Evolutionary conservation across 2,329 filamentous ascomycete genomes (phyloP), one percentile per base, ranked within the genome.

Genomic region (Trichoderma asperellum): DNA sequence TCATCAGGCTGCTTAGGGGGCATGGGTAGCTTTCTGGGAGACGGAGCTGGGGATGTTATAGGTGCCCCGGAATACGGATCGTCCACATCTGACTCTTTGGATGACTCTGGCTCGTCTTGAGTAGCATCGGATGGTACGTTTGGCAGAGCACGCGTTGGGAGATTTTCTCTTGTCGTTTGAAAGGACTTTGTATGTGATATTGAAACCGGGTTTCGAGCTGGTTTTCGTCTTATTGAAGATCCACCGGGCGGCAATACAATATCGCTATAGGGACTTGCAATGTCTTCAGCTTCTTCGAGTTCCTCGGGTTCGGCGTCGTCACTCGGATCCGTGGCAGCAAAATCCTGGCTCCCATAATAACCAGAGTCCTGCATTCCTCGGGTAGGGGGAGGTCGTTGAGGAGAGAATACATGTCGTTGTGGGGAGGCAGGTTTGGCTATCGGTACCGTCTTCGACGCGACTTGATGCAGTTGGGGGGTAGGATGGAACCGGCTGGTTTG

Each of bases 341-440:
- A 70, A 47, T 82, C 80, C 73, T 90, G 88, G 74, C 89, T 91
- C 58, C 89, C 91, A 80, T 92, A 88, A 74, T 92, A 93, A 34
- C 91, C 91, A 40, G 91, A 93, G 74, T 93, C 91, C 43, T 80
- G 78, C 2, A 73, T 74, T 47, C 70, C 73, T 14, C 73, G 71
- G 29, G 73, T 73, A n/a, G 73, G 71, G 8, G 70, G 71, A 10
- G 69, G 35, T 27, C 73, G 74, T 68, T 75, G 79, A n/a, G 78
- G 76, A 10, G 78, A 78, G 29, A 75, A 77, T 32, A 75, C 56
- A 37, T 77, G 74, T 68, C 79, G 77, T 52, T 77, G 73, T 21
- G 79, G 77, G 37, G 79, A 76, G 11, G 77, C 73, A 7, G 73
- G 71, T 70, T 79, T 81, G 16, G 75, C 73, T 68, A 76, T 81